These are phyloP conservation scores for Diplodia mutila DNA, from an alignment of 2,329 filamentous ascomycete species.

Conservation along the genomic window DNA sequence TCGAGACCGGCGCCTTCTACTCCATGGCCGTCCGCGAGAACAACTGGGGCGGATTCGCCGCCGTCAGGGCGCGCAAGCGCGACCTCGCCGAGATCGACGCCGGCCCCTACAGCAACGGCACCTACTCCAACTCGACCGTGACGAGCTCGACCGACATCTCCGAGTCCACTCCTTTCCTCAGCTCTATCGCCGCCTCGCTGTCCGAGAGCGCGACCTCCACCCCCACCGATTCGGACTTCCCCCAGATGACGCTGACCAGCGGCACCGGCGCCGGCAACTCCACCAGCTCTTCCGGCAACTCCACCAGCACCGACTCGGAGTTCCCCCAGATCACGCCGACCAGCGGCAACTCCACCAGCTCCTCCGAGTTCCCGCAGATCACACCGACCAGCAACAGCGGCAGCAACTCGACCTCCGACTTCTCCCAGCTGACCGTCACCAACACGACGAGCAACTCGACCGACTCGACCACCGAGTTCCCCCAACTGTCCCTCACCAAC, in stretches of 20 bases:
- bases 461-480: neutral
- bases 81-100: neutral
- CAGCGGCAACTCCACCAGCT: neutral
- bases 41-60: neutral
- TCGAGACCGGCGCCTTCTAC: constrained; percentile 4
- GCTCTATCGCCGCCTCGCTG: no score
- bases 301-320: neutral
- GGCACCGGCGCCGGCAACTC: neutral
- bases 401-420: neutral
- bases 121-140: neutral
- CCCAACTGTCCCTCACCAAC: constrained; percentile 4
- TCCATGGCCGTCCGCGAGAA: constrained; percentile 4
- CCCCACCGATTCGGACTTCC: neutral
- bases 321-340: neutral
- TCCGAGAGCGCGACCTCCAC: neutral
- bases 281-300: neutral
- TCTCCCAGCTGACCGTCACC: neutral
- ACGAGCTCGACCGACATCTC: neutral
- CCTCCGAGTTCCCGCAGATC: neutral
- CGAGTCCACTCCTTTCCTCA: neutral
- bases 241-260: neutral
- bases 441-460: neutral
- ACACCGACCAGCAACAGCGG: neutral
- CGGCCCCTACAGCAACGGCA: constrained; percentile 5
- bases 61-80: neutral